phyloP scores from a whole-genome alignment of 495 filamentous ascomycete genomes.

The Letharia lupina region DNA sequence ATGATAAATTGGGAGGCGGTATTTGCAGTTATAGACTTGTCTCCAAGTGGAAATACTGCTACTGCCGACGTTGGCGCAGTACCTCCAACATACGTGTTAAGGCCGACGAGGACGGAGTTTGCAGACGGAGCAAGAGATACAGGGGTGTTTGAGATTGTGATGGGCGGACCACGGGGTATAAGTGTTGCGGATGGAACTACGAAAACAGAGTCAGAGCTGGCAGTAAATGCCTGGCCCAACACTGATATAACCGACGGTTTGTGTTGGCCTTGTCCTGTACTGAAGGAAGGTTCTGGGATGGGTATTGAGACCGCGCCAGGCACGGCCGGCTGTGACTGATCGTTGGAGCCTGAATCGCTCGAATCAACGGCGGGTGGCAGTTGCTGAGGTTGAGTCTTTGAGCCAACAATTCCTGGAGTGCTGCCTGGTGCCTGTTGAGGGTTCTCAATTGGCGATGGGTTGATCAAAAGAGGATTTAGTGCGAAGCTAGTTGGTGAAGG shows the following conservation, averaged over 20 bases:
- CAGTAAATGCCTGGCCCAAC: background rate
- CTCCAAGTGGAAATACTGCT: conserved; percentile 8
- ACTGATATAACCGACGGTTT: background rate
- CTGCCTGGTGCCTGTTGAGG: background rate
- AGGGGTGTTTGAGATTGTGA: background rate
- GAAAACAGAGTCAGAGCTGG: background rate
- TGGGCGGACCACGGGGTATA: background rate
- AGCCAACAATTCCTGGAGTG: background rate
- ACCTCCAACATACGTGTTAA: background rate
- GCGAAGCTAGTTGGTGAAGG: background rate
- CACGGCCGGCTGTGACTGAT: background rate
- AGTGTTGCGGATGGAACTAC: background rate
- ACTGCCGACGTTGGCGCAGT: background rate
- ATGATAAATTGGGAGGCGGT: conserved; percentile 14
- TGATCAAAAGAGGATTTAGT: background rate
- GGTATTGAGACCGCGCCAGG: background rate
- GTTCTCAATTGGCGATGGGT: background rate
- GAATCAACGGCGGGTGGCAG: background rate
- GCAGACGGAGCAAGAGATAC: background rate
- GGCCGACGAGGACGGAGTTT: background rate
- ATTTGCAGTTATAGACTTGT: conserved; percentile 13
- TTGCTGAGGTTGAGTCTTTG: background rate
- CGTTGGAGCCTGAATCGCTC: background rate
- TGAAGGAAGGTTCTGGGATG: background rate
- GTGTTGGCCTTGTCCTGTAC: background rate